These are phyloP conservation scores for Metahyphopichia silvanorum DNA, from an alignment of 805 yeast species.

Conservation along the genomic window DNA sequence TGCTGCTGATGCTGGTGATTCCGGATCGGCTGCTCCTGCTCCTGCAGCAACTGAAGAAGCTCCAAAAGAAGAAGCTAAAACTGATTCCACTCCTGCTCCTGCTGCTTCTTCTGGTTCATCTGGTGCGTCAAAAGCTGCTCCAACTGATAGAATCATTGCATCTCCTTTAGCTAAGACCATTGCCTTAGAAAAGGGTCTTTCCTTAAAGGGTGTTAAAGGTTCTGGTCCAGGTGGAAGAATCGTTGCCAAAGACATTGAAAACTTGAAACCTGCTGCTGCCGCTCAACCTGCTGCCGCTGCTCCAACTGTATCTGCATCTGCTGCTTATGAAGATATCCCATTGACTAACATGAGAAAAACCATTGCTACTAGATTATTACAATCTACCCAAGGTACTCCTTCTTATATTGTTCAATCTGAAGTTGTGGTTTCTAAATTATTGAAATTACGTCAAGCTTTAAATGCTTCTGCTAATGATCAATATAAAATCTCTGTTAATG, in stretches of 20 bases:
- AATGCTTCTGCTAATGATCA: constrained; percentile 82
- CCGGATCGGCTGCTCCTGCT: constrained; percentile 41
- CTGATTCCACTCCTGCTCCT: constrained; percentile 20
- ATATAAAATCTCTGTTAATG: constrained; percentile 91
- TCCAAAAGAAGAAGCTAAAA: constrained; percentile 25
- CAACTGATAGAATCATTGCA: constrained; percentile 75
- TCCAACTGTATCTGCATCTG: constrained; percentile 47
- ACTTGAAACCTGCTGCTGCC: constrained; percentile 48
- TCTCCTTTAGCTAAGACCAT: constrained; percentile 93
- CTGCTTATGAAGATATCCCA: constrained; percentile 77
- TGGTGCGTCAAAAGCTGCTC: constrained; percentile 35
- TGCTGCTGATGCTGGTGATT: constrained; percentile 70
- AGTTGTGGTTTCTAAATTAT: constrained; percentile 82
- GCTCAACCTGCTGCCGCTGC: constrained; percentile 45
- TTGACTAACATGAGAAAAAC: constrained; percentile 90
- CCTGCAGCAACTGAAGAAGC: constrained; percentile 21
- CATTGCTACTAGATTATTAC: constrained; percentile 82
- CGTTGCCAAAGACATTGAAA: constrained; percentile 85
- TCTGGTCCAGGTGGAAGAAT: constrained; percentile 96
- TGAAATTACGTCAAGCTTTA: constrained; percentile 87
- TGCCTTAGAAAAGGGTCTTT: constrained; percentile 88
- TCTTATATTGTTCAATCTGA: constrained; percentile 88
- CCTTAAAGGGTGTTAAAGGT: constrained; percentile 82
- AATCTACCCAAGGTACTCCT: constrained; percentile 85
- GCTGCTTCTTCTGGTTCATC: constrained; percentile 28